Base-by-base conservation (phyloP, 176 grass and related monocot genomes). In the Oropetium thomaeum region DNA sequence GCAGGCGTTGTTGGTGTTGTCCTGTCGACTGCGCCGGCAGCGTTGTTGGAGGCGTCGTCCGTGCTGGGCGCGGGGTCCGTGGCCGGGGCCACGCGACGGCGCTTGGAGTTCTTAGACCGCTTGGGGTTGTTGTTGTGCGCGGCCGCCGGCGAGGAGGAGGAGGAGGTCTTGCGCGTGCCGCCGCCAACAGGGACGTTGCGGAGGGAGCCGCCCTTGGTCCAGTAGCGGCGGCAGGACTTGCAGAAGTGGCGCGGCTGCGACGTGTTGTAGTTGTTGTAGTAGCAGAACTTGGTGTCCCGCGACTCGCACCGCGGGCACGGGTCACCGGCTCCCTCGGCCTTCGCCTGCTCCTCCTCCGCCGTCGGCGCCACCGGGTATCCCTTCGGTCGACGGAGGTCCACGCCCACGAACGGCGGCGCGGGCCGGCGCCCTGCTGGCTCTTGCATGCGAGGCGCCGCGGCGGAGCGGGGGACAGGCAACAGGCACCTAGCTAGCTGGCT, bases 211-310 rank as follows among this genome's bases (percentile, higher is more conserved):
- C 93, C 93, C 55, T 89, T 91, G 77, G 93, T 97, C 93, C 93
- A 96, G 89, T 96, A 96, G 54, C 93, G 93, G 34, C 93, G 93
- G 79, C 93, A 97, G 20, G 78, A 83, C 82, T 84, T 85, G 84
- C 93, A 97, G 85, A 93, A 97, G 76, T 97, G 90, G 45, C 93
- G 90, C 69, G 93, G 93, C 83, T 97, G 93, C 53, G 93, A 89
- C 19, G 85, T 80, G 85, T 87, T 97, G 85, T 97, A 93, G 73
- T 97, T 97, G 80, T 97, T 97, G 85, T 90, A 97, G 85, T 97
- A 97, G 73, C 93, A 97, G 85, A 97, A 97, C 86, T 97, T 97
- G 62, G 93, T 97, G 73, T 97, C 81, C 72, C 63, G 65, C n/a
- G 87, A 85, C 71, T 81, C 71, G 77, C 87, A 89, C 49, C 87